Percentiles rank a stretch among this genome's conserved stretches.
Conservation (phyloP, 345 rosid genomes). For the Brassica nigra region DNA sequence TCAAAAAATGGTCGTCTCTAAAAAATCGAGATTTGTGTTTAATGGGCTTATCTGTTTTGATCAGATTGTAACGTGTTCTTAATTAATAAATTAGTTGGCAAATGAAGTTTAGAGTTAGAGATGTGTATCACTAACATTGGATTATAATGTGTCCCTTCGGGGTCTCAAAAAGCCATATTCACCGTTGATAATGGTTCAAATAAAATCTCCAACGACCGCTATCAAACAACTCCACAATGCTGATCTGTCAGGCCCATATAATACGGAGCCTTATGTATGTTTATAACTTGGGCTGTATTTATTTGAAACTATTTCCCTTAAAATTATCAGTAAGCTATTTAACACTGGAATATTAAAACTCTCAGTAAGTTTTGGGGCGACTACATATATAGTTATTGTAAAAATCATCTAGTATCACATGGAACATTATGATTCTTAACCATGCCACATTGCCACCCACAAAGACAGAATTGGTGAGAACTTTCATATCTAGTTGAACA, state of each 20-base stretch:
- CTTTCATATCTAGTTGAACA: no score
- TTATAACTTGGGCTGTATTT: neutral
- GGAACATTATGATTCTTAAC: neutral
- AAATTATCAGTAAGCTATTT: neutral
- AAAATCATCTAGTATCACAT: no score
- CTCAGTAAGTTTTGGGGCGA: no score
- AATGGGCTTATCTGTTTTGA: constrained; percentile 22
- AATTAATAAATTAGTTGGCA: constrained; percentile 26
- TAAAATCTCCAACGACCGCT: neutral
- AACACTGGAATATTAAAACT: neutral
- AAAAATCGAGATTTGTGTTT: neutral
- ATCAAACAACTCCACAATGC: neutral
- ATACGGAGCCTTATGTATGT: neutral
- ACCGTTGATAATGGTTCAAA: neutral
- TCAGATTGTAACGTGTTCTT: constrained; percentile 22
- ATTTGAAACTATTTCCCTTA: neutral
- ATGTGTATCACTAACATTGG: neutral
- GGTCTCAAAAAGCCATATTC: constrained; percentile 19
- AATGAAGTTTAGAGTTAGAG: constrained; percentile 11
- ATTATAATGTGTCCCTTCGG: constrained; percentile 18
- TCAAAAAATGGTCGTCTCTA: constrained; percentile 10
- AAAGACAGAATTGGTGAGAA: no score
- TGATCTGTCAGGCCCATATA: neutral
- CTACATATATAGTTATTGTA: no score
- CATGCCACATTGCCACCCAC: no score